Evolutionary conservation across 202 grass and related monocot species (phyloP), one percentile per base, ranked within the genome.

Genomic region (Schoenoplectus tabernaemontani): DNA sequence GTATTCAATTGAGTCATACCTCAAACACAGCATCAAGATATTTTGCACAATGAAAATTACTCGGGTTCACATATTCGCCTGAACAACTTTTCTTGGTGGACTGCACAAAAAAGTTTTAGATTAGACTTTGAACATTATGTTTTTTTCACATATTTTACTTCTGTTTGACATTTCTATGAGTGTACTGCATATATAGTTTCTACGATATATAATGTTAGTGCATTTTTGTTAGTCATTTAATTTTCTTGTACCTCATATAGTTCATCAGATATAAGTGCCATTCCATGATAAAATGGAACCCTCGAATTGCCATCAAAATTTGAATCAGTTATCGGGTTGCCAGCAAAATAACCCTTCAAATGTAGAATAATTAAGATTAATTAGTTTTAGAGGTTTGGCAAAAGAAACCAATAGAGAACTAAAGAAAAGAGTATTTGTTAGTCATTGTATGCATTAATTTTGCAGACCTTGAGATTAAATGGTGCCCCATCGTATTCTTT

Each of bases 221-320:
- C 50, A 24, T 0, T 69, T 46, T 5, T 68, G 19, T 23, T 68
- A 43, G 17, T 51, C 51, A 48, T n/a, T n/a, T n/a, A n/a, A n/a
- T n/a, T n/a, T n/a, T n/a, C n/a, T n/a, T n/a, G 19, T 82, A 96
- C 93, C 86, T 96, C 60, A 23, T 82, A 92, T 33, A 91, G 58
- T 86, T 91, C 78, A 51, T 95, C 92, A 24, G 92, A 86, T 61
- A 95, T 91, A 64, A 91, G 73, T 51, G 37, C 92, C 87, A 91
- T 83, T 64, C 83, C 89, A 50, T 94, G 72, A 66, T 64, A 82
- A 80, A 77, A 94, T 39, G 87, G 83, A 75, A 88, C 54, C 71
- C 16, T 82, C 0, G 83, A 70, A 43, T 79, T 81, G 0, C 0
- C 1, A 50, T 91, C 89, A 57, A 86, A 81, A 24, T 66, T 4